phyloP scores from a whole-genome alignment of 2,329 filamentous ascomycete genomes.

The Exophiala sp. region DNA sequence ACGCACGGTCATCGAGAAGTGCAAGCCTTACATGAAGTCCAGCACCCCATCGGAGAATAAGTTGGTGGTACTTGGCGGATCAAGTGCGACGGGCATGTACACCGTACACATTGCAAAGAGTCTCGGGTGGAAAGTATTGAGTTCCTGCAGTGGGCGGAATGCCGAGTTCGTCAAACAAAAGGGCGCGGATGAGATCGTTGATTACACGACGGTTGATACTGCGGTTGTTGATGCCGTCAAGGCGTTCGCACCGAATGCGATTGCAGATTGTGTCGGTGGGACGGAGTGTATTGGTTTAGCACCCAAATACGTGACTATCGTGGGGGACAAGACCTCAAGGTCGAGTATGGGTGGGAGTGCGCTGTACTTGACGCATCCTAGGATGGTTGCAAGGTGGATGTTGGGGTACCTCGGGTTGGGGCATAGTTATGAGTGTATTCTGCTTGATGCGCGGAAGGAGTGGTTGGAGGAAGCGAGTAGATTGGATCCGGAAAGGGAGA shows the following conservation, averaged over 20 bases:
- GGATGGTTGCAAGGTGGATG: slow-evolving; percentile 37
- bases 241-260: slow-evolving; percentile 45
- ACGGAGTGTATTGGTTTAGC: slow-evolving; percentile 53
- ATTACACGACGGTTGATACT: slow-evolving; percentile 48
- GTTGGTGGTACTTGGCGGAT: slow-evolving; percentile 63
- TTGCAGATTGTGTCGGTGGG: slow-evolving; percentile 57
- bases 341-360: slow-evolving; percentile 42
- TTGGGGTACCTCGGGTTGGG: slow-evolving; percentile 51
- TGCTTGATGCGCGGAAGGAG: slow-evolving; percentile 39
- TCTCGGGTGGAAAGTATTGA: slow-evolving; percentile 57
- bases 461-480: slow-evolving; percentile 49
- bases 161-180: slow-evolving; percentile 54
- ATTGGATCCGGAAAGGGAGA: slow-evolving; percentile 57
- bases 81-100: slow-evolving; percentile 58
- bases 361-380: slow-evolving; percentile 22
- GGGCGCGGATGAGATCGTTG: slow-evolving; percentile 61
- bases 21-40: slow-evolving; percentile 13
- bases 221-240: slow-evolving; percentile 49
- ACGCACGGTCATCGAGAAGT: slow-evolving; percentile 17
- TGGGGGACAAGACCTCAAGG: slow-evolving; percentile 51
- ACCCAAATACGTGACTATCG: slow-evolving; percentile 50
- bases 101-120: slow-evolving; percentile 62
- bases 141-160: slow-evolving; percentile 57
- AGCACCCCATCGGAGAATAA: slow-evolving; percentile 43
- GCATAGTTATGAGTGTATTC: slow-evolving; percentile 35